Evolutionary conservation across 345 rosid genomes (phyloP).

Genomic region (Salix viminalis): DNA sequence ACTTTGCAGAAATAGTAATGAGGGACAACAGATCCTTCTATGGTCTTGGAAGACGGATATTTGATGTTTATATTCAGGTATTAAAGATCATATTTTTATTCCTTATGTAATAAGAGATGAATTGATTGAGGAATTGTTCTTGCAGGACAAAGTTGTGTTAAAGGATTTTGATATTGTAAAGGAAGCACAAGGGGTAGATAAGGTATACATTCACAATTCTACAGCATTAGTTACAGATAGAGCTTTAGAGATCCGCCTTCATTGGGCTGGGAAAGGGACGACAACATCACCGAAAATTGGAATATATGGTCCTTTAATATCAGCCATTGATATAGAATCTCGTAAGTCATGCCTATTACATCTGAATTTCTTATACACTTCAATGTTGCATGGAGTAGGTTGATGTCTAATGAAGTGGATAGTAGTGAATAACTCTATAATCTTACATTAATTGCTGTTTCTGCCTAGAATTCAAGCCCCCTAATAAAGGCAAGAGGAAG

Average conservation of each 20-base stretch:
- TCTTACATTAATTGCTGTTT: no score
- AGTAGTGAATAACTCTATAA: not conserved
- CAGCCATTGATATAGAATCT: conserved; percentile 16
- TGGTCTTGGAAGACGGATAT: conserved; percentile 56
- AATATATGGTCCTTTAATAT: conserved; percentile 23
- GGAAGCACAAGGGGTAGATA: not conserved
- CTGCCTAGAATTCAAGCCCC: no score
- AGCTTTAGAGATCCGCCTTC: conserved; percentile 16
- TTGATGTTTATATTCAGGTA: conserved; percentile 63
- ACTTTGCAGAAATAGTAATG: conserved; percentile 59
- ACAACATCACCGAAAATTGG: conserved; percentile 11
- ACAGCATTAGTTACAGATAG: not conserved
- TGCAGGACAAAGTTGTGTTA: conserved; percentile 14
- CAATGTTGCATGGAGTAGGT: not conserved
- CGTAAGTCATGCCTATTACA: conserved; percentile 15
- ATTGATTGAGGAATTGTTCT: not conserved
- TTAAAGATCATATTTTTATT: not conserved
- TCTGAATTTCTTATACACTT: no score
- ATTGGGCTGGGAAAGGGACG: conserved; percentile 28
- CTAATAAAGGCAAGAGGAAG: no score
- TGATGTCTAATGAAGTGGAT: not conserved
- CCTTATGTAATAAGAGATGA: not conserved
- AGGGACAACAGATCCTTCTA: conserved; percentile 36
- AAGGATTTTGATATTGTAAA: conserved; percentile 18
- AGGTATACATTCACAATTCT: not conserved